These are phyloP conservation scores for Dipteronia dyeriana DNA, from an alignment of 345 rosid species.

Conservation along the genomic window DNA sequence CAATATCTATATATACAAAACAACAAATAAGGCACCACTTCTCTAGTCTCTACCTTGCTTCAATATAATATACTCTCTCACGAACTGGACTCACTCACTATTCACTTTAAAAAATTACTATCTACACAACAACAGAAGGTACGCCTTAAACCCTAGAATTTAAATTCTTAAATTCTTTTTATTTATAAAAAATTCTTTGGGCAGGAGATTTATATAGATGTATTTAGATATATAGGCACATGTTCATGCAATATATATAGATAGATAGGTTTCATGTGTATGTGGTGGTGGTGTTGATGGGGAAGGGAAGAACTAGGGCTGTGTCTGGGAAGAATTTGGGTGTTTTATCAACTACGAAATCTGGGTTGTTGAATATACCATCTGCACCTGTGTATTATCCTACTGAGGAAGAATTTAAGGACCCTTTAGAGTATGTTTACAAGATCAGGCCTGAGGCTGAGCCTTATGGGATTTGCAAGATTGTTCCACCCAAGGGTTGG, in stretches of 20 bases:
- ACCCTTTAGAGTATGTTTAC: constrained; percentile 76
- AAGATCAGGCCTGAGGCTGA: constrained; percentile 92
- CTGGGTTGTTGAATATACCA: constrained; percentile 48
- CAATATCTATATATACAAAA: background rate
- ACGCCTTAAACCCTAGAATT: constrained; percentile 59
- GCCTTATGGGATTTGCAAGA: constrained; percentile 86
- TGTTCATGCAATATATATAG: constrained; percentile 22
- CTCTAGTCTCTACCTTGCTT: too few relatives aligned
- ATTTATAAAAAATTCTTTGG: background rate
- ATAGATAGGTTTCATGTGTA: constrained; percentile 31
- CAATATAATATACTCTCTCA: constrained; percentile 29
- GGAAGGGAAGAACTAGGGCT: constrained; percentile 87
- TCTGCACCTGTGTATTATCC: constrained; percentile 82
- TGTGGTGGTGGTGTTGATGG: constrained; percentile 52
- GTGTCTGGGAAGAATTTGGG: constrained; percentile 59
- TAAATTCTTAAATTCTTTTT: background rate
- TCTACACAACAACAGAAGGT: constrained; percentile 32
- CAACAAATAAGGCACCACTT: too few relatives aligned
- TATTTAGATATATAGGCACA: background rate
- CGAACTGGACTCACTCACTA: constrained; percentile 25
- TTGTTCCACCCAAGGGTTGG: constrained; percentile 84
- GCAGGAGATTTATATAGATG: background rate
- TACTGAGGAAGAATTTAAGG: constrained; percentile 74
- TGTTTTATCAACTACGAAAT: constrained; percentile 11
- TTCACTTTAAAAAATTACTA: background rate